Evolutionary conservation across 495 filamentous ascomycete species (phyloP).

Genomic region (Xylaria bambusicola): DNA sequence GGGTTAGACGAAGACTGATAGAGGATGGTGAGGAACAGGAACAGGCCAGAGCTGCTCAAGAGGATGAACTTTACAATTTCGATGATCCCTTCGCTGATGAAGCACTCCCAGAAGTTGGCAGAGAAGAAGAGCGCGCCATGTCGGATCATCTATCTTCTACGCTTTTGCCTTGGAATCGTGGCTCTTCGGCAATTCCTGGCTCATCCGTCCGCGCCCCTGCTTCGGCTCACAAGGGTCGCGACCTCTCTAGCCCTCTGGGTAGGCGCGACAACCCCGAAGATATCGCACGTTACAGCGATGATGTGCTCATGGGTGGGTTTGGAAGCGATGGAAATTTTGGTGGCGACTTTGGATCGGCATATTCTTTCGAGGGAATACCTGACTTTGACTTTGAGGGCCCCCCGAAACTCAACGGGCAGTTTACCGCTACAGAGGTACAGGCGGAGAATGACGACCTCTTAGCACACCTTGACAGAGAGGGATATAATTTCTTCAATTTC

Average conservation of each 20-base stretch:
- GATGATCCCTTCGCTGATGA: conserved; percentile 22
- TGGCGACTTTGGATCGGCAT: conserved; percentile 32
- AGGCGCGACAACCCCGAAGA: conserved; percentile 35
- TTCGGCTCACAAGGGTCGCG: conserved; percentile 34
- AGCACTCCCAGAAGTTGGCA: conserved; percentile 37
- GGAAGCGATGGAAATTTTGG: conserved; percentile 26
- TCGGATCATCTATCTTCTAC: conserved; percentile 43
- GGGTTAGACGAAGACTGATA: conserved; percentile 29
- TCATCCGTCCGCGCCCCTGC: conserved; percentile 42
- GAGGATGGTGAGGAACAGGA: conserved; percentile 19
- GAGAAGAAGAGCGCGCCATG: conserved; percentile 37
- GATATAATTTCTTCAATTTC: conserved; percentile 56
- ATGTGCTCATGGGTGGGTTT: conserved; percentile 18
- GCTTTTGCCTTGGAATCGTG: conserved; percentile 47
- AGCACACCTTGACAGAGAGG: conserved; percentile 38
- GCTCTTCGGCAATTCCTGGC: conserved; percentile 42
- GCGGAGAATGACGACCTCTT: conserved; percentile 13
- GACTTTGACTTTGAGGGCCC: neutral
- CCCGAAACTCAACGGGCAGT: neutral
- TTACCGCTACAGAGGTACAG: conserved; percentile 13
- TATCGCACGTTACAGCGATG: conserved; percentile 46
- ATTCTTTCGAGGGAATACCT: conserved; percentile 21
- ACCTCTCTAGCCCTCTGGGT: conserved; percentile 42
- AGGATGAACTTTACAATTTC: conserved; percentile 26
- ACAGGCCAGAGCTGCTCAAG: conserved; percentile 20